Percentiles rank a stretch among this genome's conserved stretches.
Evolutionary conservation across 2,329 filamentous ascomycete species (phyloP).

Genomic region (Ascocoryne sarcoides): DNA sequence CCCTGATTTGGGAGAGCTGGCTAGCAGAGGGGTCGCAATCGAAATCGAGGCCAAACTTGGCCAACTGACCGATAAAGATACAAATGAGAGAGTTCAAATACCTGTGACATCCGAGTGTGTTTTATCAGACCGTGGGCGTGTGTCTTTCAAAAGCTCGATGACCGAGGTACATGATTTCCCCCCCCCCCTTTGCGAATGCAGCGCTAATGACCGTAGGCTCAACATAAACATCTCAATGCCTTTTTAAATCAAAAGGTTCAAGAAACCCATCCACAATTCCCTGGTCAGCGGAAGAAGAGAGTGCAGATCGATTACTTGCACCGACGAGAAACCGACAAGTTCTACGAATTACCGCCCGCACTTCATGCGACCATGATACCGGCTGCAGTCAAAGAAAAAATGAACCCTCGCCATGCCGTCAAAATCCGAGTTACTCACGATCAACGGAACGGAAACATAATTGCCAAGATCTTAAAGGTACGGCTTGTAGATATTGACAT

Average conservation of each 20-base stretch:
- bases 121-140: slow-evolving; percentile 49
- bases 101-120: slow-evolving; percentile 64
- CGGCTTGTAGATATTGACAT: slow-evolving; percentile 85
- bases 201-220: slow-evolving; percentile 41
- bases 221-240: slow-evolving; percentile 77
- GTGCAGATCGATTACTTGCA: slow-evolving; percentile 72
- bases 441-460: slow-evolving; percentile 57
- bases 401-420: slow-evolving; percentile 46
- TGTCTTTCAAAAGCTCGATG: slow-evolving; percentile 82
- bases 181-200: not conserved
- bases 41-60: slow-evolving; percentile 96
- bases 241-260: slow-evolving; percentile 67
- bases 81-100: slow-evolving; percentile 58
- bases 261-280: slow-evolving; percentile 46
- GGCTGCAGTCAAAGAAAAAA: slow-evolving; percentile 50
- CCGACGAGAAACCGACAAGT: slow-evolving; percentile 72
- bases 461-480: slow-evolving; percentile 84
- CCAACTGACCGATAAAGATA: slow-evolving; percentile 65
- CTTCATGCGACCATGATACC: slow-evolving; percentile 50
- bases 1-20: slow-evolving; percentile 55
- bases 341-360: slow-evolving; percentile 62
- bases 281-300: slow-evolving; percentile 33
- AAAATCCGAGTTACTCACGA: slow-evolving; percentile 71
- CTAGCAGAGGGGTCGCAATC: slow-evolving; percentile 59
- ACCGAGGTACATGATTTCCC: slow-evolving; percentile 56